Percentiles rank a stretch among this genome's conserved stretches.
These are phyloP conservation scores for Paratinospora sagittata DNA, from an alignment of 164 flowering plant genomes.

Conservation along the genomic window DNA sequence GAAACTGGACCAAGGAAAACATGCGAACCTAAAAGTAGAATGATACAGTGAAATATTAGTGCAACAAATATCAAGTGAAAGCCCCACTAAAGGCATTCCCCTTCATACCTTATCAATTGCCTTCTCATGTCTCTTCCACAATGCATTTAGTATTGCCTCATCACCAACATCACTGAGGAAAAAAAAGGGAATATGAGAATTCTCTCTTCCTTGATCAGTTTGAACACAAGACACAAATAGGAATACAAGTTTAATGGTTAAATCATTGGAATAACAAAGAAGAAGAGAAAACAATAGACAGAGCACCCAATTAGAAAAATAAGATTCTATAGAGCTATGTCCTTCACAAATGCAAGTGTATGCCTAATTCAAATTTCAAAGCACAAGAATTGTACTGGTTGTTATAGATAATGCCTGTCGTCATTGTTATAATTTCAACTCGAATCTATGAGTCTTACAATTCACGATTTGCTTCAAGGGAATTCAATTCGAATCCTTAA, in stretches of 20 bases:
- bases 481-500: too few species aligned
- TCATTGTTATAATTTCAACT: too few species aligned
- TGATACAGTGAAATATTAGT: neutral
- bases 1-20: neutral
- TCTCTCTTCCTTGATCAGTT: too few species aligned
- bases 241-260: neutral
- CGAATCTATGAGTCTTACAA: too few species aligned
- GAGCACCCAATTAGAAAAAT: neutral
- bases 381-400: neutral
- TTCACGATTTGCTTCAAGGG: too few species aligned
- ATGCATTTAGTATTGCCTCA: constrained; percentile 58
- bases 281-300: neutral
- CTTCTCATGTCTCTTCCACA: constrained; percentile 64
- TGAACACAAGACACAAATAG: neutral
- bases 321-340: neutral
- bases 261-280: neutral
- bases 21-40: neutral
- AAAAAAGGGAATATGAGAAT: neutral
- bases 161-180: constrained; percentile 65
- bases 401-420: too few species aligned
- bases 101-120: constrained; percentile 59
- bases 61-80: neutral
- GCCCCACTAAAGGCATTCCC: neutral
- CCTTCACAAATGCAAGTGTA: neutral
- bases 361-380: neutral